phyloP scores from a whole-genome alignment of 2,329 filamentous ascomycete genomes.

The Coniochaeta sp. region DNA sequence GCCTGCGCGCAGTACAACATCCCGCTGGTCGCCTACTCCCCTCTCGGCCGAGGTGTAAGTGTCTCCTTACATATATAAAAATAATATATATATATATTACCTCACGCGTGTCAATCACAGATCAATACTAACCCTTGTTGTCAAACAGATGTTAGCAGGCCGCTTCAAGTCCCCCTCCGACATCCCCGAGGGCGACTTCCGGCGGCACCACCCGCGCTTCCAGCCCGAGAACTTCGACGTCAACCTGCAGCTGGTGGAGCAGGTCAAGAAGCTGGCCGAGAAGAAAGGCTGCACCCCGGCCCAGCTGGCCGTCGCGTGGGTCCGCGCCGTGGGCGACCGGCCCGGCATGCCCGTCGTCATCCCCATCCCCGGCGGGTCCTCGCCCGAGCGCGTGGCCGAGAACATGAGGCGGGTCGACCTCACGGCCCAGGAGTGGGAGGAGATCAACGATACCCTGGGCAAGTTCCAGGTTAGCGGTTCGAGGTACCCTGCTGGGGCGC shows the following conservation, averaged over 20 bases:
- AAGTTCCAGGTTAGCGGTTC: slow-evolving; percentile 36
- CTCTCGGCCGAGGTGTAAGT: slow-evolving; percentile 19
- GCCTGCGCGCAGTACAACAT: slow-evolving; percentile 58
- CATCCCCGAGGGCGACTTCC: slow-evolving; percentile 42
- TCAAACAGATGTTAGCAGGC: slow-evolving; percentile 48
- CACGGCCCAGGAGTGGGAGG: slow-evolving; percentile 37
- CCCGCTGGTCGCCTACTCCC: slow-evolving; percentile 60
- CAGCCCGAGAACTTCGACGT: slow-evolving; percentile 52
- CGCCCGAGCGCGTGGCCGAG: slow-evolving; percentile 47
- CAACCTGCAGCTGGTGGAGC: slow-evolving; percentile 54
- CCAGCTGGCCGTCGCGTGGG: slow-evolving; percentile 62
- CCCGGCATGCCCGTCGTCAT: slow-evolving; percentile 51
- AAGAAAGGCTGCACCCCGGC: slow-evolving; percentile 52
- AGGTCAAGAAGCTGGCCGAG: slow-evolving; percentile 49
- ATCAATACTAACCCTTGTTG: slow-evolving; percentile 2
- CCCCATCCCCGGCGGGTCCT: slow-evolving; percentile 60
- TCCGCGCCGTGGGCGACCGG: slow-evolving; percentile 37
- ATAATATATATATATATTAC: too few species aligned
- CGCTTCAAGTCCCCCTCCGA: slow-evolving; percentile 45
- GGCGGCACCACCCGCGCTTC: slow-evolving; percentile 48
- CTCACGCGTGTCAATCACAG: too few species aligned
- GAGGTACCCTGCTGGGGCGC: slow-evolving; percentile 30
- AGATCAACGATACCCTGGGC: slow-evolving; percentile 39
- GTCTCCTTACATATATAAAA: neutral
- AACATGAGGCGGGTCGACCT: slow-evolving; percentile 46